phyloP scores from a whole-genome alignment of 495 filamentous ascomycete species.

The Penicillium cosmopolitanum region DNA sequence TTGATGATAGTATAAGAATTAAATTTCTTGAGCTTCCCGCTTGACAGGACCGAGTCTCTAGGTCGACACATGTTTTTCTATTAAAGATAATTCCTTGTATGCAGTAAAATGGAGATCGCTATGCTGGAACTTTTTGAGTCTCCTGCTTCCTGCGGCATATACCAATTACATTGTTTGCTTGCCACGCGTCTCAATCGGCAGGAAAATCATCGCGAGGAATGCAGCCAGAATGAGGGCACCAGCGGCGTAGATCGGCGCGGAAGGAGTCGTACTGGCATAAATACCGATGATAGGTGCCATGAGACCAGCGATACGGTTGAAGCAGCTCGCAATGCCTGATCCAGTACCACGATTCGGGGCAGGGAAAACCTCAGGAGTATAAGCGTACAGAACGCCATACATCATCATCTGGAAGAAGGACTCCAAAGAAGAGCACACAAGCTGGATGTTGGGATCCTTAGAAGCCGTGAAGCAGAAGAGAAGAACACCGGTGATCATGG shows the following conservation, averaged over 20 bases:
- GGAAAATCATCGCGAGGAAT: conserved; percentile 47
- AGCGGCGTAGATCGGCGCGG: conserved; percentile 49
- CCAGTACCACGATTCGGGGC: conserved; percentile 58
- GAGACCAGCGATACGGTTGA: conserved; percentile 55
- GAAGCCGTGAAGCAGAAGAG: conserved; percentile 55
- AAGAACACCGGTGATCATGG: conserved; percentile 54
- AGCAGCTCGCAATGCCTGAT: conserved; percentile 53
- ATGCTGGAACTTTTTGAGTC: background rate
- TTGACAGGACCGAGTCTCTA: background rate
- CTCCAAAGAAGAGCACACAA: conserved; percentile 50
- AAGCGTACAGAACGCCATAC: conserved; percentile 58
- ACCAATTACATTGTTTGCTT: conserved; percentile 39
- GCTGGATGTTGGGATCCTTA: conserved; percentile 44
- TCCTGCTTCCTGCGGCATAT: background rate
- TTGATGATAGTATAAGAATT: background rate
- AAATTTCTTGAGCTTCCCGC: background rate
- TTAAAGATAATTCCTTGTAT: background rate
- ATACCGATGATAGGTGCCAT: conserved; percentile 57
- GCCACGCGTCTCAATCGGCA: conserved; percentile 52
- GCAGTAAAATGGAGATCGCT: background rate
- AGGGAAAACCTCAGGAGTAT: conserved; percentile 61
- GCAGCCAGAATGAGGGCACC: conserved; percentile 46
- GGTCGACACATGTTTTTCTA: background rate
- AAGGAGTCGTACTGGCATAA: conserved; percentile 40
- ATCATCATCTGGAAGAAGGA: conserved; percentile 60